Conservation (phyloP, 2,329 filamentous ascomycete genomes). For the Raffaelea ambrosiae region DNA sequence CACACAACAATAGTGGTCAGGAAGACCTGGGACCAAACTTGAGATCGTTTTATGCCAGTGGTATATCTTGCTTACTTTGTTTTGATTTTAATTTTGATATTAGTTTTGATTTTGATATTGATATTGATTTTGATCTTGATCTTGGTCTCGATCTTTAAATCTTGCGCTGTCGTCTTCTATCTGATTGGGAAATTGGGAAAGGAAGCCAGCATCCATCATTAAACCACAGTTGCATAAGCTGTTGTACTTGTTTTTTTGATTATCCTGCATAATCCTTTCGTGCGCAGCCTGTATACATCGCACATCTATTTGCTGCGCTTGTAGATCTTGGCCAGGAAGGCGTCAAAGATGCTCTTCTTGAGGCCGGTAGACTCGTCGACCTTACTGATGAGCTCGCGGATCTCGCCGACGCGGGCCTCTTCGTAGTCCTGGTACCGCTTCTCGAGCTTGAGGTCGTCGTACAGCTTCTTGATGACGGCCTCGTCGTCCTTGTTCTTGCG, state of each 20-base stretch:
- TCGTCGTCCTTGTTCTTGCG: conserved; percentile 80
- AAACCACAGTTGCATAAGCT: too few species aligned
- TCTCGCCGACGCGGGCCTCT: conserved; percentile 73
- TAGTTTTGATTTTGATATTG: not conserved
- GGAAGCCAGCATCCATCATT: not conserved
- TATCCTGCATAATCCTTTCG: too few species aligned
- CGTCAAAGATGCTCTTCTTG: conserved; percentile 83
- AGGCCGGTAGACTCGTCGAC: conserved; percentile 82
- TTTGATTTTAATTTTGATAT: not conserved
- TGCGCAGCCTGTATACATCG: not conserved
- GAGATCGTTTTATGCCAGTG: too few species aligned
- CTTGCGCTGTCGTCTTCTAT: not conserved
- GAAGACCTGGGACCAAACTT: too few species aligned
- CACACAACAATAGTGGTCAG: too few species aligned
- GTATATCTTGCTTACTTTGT: too few species aligned
- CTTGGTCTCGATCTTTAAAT: too few species aligned
- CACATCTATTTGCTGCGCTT: conserved; percentile 78
- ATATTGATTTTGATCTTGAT: too few species aligned
- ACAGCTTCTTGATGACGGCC: conserved; percentile 80
- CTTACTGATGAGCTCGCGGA: conserved; percentile 64
- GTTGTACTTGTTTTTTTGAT: too few species aligned
- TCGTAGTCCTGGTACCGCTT: conserved; percentile 82
- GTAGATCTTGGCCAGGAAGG: conserved; percentile 94
- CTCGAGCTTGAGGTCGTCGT: conserved; percentile 76
- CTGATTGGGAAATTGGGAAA: not conserved